Evolutionary conservation across 2,329 filamentous ascomycete genomes (phyloP), one percentile per base, ranked within the genome.

Genomic region (Onygenales sp.): DNA sequence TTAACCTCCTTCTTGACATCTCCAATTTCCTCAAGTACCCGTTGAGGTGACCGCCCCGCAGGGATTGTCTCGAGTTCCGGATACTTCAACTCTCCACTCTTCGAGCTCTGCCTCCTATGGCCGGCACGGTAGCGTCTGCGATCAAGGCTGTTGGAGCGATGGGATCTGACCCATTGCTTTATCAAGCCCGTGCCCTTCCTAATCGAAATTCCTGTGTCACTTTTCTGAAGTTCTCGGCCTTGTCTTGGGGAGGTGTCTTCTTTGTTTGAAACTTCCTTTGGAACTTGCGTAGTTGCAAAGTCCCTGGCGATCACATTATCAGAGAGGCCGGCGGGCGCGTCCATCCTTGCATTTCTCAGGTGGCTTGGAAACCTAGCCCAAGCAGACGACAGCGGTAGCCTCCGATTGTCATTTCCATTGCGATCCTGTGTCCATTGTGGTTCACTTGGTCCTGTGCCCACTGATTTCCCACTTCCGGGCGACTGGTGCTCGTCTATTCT

Each of bases 291-390:
- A 27, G 54, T 4, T 21, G 46, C 58, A 37, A 63, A 63, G 42
- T 62, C 60, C 11, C 59, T 57, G 34, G 57, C 52, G 21, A 56
- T 52, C n/a, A 63, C 48, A n/a, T 53, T 42, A 52, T 62, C 58
- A 6, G 54, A 46, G 6, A 53, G 43, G 32, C 52, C 55, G n/a
- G 57, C 56, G 11, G 55, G 52, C 32, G 44, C 51, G 21, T 55
- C 21, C 21, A 27, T 54, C 47, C 59, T 53, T 36, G 58, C 54
- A 10, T 42, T 42, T 42, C 49, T 55, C 6, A 54, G 56, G 40
- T 61, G 57, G 45, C 56, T 60, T 43, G 59, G 58, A 27, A 58
- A 60, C 34, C 56, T 59, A 11, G 56, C 53, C 59, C 63, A 64
- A 32, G 61, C 51, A 8, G 57, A 52, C 27, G 40, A 54, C 27